These are phyloP conservation scores for Bryoerythrophyllum caledonicum DNA, from an alignment of 225 moss, liverwort and hornwort genomes.

Conservation along the genomic window DNA sequence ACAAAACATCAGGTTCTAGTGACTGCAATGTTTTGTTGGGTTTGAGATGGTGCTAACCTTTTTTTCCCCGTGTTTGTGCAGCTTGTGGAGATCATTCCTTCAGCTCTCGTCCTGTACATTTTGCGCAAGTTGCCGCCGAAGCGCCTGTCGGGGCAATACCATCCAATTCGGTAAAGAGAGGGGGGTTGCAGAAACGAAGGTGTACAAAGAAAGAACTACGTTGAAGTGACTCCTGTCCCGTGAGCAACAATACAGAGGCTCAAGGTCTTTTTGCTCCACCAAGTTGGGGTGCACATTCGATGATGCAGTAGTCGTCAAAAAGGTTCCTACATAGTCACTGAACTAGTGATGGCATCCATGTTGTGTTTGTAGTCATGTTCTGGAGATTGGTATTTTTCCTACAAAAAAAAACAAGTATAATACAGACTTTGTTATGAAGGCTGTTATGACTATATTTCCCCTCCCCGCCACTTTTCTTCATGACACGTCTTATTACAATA, in stretches of 20 bases:
- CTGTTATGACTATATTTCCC: conserved; percentile 16
- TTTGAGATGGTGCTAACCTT: background rate
- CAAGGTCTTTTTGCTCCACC: conserved; percentile 31
- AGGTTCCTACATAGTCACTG: conserved; percentile 41
- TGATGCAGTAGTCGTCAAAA: conserved; percentile 38
- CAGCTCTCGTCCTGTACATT: conserved; percentile 91
- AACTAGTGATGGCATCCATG: conserved; percentile 42
- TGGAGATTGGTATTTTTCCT: conserved; percentile 43
- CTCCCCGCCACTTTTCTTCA: background rate
- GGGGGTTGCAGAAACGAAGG: conserved; percentile 19
- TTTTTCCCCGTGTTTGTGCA: conserved; percentile 37
- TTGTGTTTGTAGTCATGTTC: conserved; percentile 51
- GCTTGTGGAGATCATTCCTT: conserved; percentile 95
- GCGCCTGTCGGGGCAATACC: conserved; percentile 70
- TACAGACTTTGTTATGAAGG: conserved; percentile 35
- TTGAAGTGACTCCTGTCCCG: conserved; percentile 27
- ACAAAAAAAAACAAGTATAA: conserved; percentile 36
- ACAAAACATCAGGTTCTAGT: too few species aligned
- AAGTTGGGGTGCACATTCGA: conserved; percentile 38
- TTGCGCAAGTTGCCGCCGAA: conserved; percentile 94
- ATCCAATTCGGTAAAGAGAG: conserved; percentile 74
- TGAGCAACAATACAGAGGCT: conserved; percentile 29
- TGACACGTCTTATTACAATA: conserved; percentile 25
- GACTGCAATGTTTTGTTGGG: background rate
- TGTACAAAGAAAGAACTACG: conserved; percentile 44